These are phyloP conservation scores for Deuterostichococcus epilithicus DNA, from an alignment of 139 green algal species.

Conservation along the genomic window DNA sequence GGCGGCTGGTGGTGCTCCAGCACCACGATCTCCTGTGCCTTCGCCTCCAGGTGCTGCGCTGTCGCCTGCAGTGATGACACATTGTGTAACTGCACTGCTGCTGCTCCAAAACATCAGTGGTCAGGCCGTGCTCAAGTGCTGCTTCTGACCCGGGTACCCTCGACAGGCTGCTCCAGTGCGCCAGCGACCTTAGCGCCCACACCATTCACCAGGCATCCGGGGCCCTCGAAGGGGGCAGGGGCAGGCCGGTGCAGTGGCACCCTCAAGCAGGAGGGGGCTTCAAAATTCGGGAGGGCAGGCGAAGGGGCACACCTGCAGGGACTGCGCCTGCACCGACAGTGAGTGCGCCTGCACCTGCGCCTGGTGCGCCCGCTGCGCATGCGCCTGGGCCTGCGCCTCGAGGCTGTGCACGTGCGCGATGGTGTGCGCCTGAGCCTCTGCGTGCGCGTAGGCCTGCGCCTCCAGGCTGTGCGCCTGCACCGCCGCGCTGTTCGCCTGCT, in stretches of 20 bases:
- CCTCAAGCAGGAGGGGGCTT: constrained; percentile 1
- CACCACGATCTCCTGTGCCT: constrained; percentile 5
- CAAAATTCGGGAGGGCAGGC: background rate
- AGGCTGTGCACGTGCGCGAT: constrained; percentile 33
- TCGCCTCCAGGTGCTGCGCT: constrained; percentile 22
- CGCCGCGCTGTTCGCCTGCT: constrained; percentile 7
- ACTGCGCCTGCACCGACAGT: constrained; percentile 20
- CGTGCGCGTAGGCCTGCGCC: constrained; percentile 32
- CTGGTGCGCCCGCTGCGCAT: constrained; percentile 45
- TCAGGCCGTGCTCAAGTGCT: background rate
- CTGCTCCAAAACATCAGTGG: background rate
- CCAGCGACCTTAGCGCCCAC: background rate
- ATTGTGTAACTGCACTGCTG: too few species aligned
- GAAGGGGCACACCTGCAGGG: constrained; percentile 2
- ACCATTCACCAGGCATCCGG: background rate
- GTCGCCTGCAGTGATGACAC: background rate
- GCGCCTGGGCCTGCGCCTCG: constrained; percentile 41
- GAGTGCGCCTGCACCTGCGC: constrained; percentile 42
- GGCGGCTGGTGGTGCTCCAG: background rate
- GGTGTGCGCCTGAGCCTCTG: constrained; percentile 32
- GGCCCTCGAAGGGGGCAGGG: background rate
- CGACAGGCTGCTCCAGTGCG: background rate
- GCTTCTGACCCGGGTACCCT: background rate
- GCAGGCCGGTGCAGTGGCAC: background rate
- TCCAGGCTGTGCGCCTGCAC: constrained; percentile 37